Evolutionary conservation across 371 early-diverging fungal species (phyloP).

Genomic region (Coemansia sp.): DNA sequence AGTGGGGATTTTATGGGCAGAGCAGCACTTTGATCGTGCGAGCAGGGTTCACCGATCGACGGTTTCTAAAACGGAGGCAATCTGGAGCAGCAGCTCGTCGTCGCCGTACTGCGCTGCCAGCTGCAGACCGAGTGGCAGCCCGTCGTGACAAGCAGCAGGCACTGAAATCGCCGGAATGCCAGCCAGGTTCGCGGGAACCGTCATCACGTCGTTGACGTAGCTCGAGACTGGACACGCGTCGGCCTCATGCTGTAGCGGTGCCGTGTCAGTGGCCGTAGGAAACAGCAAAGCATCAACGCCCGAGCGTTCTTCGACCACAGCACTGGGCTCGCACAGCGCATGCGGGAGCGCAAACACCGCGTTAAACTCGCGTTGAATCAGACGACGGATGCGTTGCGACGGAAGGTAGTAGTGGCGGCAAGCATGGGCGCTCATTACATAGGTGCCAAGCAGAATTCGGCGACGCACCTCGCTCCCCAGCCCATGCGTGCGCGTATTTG

Average conservation of each 20-base stretch:
- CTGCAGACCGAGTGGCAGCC: slow-evolving; percentile 78
- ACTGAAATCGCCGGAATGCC: slow-evolving; percentile 63
- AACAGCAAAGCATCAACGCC: slow-evolving; percentile 55
- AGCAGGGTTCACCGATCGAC: background rate
- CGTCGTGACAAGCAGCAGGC: slow-evolving; percentile 51
- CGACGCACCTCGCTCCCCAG: slow-evolving; percentile 83
- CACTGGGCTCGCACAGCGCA: slow-evolving; percentile 29
- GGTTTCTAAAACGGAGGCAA: background rate
- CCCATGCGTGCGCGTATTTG: slow-evolving; percentile 63
- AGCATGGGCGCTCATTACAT: slow-evolving; percentile 75
- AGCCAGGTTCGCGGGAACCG: slow-evolving; percentile 84
- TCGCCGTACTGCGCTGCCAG: slow-evolving; percentile 79
- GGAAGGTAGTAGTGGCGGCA: slow-evolving; percentile 68
- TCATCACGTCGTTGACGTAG: slow-evolving; percentile 87
- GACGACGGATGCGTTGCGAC: slow-evolving; percentile 76
- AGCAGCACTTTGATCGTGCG: no score
- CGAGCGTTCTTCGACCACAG: background rate
- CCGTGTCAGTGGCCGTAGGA: slow-evolving; percentile 68
- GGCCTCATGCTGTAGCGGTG: slow-evolving; percentile 53
- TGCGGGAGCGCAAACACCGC: slow-evolving; percentile 62
- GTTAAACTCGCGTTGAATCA: slow-evolving; percentile 81
- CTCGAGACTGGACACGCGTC: slow-evolving; percentile 17
- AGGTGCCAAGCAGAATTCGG: slow-evolving; percentile 83
- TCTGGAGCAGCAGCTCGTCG: slow-evolving; percentile 54
- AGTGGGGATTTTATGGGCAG: no score